These are phyloP conservation scores for Conoideocrella luteorostrata DNA, from an alignment of 2,329 filamentous ascomycete species.

Conservation along the genomic window DNA sequence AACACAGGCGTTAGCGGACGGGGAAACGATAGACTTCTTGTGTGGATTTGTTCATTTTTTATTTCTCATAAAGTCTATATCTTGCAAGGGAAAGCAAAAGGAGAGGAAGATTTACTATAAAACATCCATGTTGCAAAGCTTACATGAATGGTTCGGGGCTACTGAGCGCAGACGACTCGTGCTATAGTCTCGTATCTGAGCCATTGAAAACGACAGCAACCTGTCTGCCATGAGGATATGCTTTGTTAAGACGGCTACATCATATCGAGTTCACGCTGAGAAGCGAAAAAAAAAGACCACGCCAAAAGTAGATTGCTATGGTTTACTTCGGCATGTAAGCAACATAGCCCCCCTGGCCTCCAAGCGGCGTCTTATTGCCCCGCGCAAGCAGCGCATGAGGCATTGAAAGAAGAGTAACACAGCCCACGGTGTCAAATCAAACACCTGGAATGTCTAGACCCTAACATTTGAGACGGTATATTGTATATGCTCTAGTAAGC, in stretches of 20 bases:
- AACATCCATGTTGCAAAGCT: not conserved
- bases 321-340: constrained; percentile 1
- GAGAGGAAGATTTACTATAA: not conserved
- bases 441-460: not conserved
- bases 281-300: not conserved
- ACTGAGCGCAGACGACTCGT: too few species aligned
- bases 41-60: constrained; percentile 4
- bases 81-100: not conserved
- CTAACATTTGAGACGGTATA: not conserved
- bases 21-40: constrained; percentile 9
- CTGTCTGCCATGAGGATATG: not conserved
- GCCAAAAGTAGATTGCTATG: constrained; percentile 1
- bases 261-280: not conserved
- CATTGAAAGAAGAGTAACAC: not conserved
- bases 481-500: not conserved
- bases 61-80: not conserved
- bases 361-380: not conserved
- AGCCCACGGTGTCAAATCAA: not conserved
- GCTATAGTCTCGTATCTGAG: not conserved
- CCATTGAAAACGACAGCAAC: too few species aligned
- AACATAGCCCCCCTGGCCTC: not conserved
- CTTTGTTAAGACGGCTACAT: not conserved
- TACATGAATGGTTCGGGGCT: too few species aligned
- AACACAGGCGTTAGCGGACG: constrained; percentile 10
- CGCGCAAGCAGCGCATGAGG: not conserved